phyloP scores from a whole-genome alignment of 805 yeast species.

The Candida methanosorbosa region DNA sequence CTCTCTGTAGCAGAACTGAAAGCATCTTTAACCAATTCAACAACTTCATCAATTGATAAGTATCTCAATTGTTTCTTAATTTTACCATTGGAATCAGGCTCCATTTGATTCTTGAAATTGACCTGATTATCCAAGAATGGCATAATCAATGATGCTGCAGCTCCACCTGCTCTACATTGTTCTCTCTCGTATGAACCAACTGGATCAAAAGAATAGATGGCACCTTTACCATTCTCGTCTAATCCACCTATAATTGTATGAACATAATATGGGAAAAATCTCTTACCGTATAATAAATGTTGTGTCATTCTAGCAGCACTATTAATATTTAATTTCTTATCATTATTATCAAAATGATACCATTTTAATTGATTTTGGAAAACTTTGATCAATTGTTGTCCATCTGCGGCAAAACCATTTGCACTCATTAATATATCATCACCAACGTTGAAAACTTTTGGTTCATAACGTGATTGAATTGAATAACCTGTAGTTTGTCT shows the following conservation, averaged over 20 bases:
- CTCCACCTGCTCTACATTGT: conserved; percentile 97
- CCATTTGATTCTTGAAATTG: conserved; percentile 86
- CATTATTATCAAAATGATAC: conserved; percentile 85
- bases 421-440: conserved; percentile 84
- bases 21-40: conserved; percentile 85
- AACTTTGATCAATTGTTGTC: conserved; percentile 70
- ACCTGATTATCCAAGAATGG: conserved; percentile 98
- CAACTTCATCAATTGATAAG: conserved; percentile 74
- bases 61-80: conserved; percentile 53
- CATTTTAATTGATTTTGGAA: conserved; percentile 68
- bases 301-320: conserved; percentile 89
- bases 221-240: conserved; percentile 87
- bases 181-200: conserved; percentile 97
- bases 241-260: conserved; percentile 92
- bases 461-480: conserved; percentile 87
- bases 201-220: conserved; percentile 94
- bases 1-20: conserved; percentile 96
- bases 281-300: conserved; percentile 82
- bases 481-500: conserved; percentile 91
- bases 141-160: conserved; percentile 93
- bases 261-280: conserved; percentile 95
- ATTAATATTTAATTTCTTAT: conserved; percentile 50
- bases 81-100: conserved; percentile 66
- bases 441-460: conserved; percentile 83
- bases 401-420: conserved; percentile 96